Conservation (phyloP, 768 basidiomycete species). For the Amanita rimosa region DNA sequence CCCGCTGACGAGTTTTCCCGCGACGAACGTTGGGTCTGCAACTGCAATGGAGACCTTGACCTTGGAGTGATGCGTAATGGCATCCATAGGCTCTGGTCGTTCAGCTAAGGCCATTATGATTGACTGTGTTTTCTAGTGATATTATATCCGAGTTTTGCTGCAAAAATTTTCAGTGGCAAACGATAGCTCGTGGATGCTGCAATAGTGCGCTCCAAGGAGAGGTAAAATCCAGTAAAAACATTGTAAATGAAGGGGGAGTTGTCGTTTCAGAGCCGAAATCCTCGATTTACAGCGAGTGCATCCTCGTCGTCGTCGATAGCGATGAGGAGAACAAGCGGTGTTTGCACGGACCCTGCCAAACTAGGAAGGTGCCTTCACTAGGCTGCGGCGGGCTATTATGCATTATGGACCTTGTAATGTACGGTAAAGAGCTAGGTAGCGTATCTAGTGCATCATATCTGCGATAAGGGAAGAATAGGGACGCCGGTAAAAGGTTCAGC, state of each 20-base stretch:
- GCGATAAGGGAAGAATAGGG: background rate
- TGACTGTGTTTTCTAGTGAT: background rate
- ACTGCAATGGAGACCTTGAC: slow-evolving; percentile 57
- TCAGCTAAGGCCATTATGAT: slow-evolving; percentile 2
- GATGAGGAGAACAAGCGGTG: background rate
- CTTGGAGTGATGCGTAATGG: slow-evolving; percentile 68
- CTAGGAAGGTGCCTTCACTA: background rate
- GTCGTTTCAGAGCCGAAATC: background rate
- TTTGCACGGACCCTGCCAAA: background rate
- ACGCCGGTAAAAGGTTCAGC: background rate
- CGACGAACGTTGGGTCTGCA: slow-evolving; percentile 48
- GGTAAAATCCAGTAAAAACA: background rate
- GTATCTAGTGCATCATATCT: background rate
- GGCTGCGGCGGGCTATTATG: background rate
- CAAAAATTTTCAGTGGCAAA: background rate
- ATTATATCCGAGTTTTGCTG: background rate
- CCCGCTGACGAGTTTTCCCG: slow-evolving; percentile 56
- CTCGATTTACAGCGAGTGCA: slow-evolving; percentile 1
- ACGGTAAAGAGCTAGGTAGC: background rate
- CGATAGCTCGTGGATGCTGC: background rate
- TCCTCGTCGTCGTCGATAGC: slow-evolving; percentile 1
- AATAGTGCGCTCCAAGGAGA: slow-evolving; percentile 1
- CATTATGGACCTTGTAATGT: background rate
- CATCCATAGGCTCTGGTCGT: slow-evolving; percentile 60
- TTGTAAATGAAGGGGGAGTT: background rate